A percentile compares a stretch with the other conserved stretches of the same genome.
Conservation (phyloP, 2,329 filamentous ascomycete genomes). For the Ramichloridium luteum region DNA sequence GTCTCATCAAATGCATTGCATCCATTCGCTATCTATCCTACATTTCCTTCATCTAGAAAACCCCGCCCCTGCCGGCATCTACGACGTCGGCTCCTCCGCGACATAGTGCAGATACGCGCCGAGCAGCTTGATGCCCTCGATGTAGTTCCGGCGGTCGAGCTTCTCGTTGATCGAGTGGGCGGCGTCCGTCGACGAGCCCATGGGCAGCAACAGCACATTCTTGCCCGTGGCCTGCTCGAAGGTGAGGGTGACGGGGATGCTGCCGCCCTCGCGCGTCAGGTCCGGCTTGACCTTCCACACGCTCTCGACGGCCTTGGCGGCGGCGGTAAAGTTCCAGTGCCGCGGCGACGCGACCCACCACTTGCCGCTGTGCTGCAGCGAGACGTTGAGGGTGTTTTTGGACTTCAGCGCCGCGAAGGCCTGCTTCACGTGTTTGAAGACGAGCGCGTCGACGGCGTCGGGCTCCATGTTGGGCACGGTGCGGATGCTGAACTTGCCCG, state of each 20-base stretch:
- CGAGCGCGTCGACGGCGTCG: constrained; percentile 71
- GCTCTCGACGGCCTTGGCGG: constrained; percentile 87
- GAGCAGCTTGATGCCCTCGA: constrained; percentile 91
- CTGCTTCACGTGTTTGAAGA: constrained; percentile 71
- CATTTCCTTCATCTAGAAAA: too few relatives aligned
- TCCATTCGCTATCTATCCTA: too few relatives aligned
- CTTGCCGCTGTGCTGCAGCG: constrained; percentile 80
- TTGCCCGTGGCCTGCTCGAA: constrained; percentile 97
- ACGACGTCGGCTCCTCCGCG: constrained; percentile 74
- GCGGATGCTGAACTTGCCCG: constrained; percentile 95
- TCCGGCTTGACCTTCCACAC: constrained; percentile 92
- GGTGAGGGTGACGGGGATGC: constrained; percentile 90
- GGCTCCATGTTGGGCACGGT: constrained; percentile 97
- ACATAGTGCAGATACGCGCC: constrained; percentile 95
- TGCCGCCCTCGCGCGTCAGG: constrained; percentile 90
- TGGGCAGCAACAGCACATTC: constrained; percentile 88
- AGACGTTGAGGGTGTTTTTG: constrained; percentile 82
- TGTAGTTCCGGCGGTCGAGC: constrained; percentile 92
- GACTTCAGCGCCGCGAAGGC: constrained; percentile 76
- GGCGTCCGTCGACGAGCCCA: constrained; percentile 93
- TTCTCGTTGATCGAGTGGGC: constrained; percentile 99
- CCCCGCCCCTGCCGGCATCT: too few relatives aligned
- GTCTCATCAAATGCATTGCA: too few relatives aligned
- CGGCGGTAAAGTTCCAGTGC: constrained; percentile 97
- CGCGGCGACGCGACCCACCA: constrained; percentile 98